phyloP scores from a whole-genome alignment of 2,329 filamentous ascomycete species.

The Drechslerella coelobrocha region DNA sequence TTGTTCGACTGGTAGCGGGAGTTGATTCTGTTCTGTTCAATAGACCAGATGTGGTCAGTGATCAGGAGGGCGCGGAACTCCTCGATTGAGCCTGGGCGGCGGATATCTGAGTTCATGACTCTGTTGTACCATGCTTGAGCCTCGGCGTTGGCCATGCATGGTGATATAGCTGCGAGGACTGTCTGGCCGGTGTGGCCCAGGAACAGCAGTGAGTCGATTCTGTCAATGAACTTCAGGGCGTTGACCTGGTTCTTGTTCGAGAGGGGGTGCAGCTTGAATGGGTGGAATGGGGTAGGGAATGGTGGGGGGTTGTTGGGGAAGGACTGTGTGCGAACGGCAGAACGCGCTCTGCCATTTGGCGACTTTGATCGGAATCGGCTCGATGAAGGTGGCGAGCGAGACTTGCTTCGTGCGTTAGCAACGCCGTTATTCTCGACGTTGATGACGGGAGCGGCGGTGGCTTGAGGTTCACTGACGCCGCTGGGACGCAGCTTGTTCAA shows the following conservation, averaged over 20 bases:
- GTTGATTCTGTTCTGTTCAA: slow-evolving; percentile 44
- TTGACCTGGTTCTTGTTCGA: slow-evolving; percentile 51
- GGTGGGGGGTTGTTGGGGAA: slow-evolving; percentile 36
- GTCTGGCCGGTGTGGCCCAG: slow-evolving; percentile 41
- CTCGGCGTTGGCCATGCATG: slow-evolving; percentile 50
- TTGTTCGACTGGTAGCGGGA: slow-evolving; percentile 36
- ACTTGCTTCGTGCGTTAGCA: slow-evolving; percentile 11
- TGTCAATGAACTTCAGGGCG: slow-evolving; percentile 49
- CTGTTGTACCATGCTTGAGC: slow-evolving; percentile 47
- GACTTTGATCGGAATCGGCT: slow-evolving; percentile 34
- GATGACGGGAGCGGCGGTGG: slow-evolving; percentile 14
- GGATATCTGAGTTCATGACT: slow-evolving; percentile 45
- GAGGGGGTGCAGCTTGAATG: slow-evolving; percentile 44
- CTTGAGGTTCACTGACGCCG: slow-evolving; percentile 9
- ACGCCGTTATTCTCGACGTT: slow-evolving; percentile 24
- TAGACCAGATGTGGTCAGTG: slow-evolving; percentile 48
- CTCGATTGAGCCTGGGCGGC: slow-evolving; percentile 36
- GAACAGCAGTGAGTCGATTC: slow-evolving; percentile 48
- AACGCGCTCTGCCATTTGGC: slow-evolving; percentile 28
- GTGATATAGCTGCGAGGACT: slow-evolving; percentile 30
- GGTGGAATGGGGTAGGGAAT: slow-evolving; percentile 50
- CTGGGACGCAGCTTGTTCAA: slow-evolving; percentile 27
- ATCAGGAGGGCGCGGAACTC: slow-evolving; percentile 46
- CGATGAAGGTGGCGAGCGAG: slow-evolving; percentile 39
- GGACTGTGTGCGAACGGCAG: slow-evolving; percentile 29